Evolutionary conservation across 129 eudicot species (phyloP).

Genomic region (Gnaphalium uliginosum): DNA sequence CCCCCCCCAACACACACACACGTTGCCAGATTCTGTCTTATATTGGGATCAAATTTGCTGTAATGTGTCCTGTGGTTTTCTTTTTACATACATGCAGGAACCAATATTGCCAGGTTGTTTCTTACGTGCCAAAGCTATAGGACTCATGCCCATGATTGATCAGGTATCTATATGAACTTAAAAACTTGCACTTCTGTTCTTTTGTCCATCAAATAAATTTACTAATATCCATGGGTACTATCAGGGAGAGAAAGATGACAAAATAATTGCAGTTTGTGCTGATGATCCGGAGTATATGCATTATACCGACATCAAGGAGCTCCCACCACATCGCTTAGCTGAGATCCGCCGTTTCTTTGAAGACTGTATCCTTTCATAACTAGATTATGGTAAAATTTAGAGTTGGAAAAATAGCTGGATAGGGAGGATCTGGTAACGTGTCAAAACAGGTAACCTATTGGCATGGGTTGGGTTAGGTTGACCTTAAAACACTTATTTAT

Average conservation of each 20-base stretch:
- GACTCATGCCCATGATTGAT: slow-evolving; percentile 98
- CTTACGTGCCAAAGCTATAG: slow-evolving; percentile 90
- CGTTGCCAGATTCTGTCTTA: neutral
- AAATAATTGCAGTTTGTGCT: slow-evolving; percentile 98
- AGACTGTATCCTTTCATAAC: slow-evolving; percentile 76
- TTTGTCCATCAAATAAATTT: neutral
- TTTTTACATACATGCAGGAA: slow-evolving; percentile 55
- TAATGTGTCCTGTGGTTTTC: neutral
- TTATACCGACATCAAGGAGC: slow-evolving; percentile 78
- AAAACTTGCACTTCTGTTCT: neutral
- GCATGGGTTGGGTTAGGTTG: neutral
- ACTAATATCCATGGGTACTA: neutral
- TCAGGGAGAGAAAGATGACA: slow-evolving; percentile 96
- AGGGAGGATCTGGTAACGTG: neutral
- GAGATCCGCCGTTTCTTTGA: slow-evolving; percentile 98
- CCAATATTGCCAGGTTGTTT: slow-evolving; percentile 94
- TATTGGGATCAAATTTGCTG: neutral
- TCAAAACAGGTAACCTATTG: neutral
- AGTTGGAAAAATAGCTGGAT: neutral
- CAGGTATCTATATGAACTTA: slow-evolving; percentile 48
- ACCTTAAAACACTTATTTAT: neutral
- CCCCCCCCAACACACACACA: no score
- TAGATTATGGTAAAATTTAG: neutral
- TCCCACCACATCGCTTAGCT: slow-evolving; percentile 94
- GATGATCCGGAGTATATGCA: slow-evolving; percentile 90